A percentile compares a stretch with the other conserved stretches of the same genome.
These are phyloP conservation scores for Fistulifera solaris DNA, from an alignment of 108 stramenopile species.

Conservation along the genomic window DNA sequence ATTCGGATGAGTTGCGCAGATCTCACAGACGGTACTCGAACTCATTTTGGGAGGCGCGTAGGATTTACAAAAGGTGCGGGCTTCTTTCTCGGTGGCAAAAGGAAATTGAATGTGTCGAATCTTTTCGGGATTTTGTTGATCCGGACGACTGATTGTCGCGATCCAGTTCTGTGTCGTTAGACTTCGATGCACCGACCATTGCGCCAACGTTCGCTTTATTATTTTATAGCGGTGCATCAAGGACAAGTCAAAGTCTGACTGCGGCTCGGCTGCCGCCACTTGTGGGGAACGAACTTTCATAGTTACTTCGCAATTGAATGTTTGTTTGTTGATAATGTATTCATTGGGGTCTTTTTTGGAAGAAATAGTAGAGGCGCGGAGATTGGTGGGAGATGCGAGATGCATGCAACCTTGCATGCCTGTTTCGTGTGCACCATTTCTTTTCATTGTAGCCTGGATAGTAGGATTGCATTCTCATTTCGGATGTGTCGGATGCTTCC, in stretches of 20 bases:
- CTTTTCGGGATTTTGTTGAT: not conserved
- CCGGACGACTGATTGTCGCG: not conserved
- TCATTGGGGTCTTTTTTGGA: too few relatives aligned
- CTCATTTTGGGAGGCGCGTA: constrained; percentile 43
- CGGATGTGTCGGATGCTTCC: too few relatives aligned
- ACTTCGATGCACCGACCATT: not conserved
- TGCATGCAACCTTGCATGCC: too few relatives aligned
- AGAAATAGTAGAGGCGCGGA: too few relatives aligned
- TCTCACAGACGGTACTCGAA: not conserved
- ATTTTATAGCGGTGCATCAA: constrained; percentile 2
- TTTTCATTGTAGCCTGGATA: too few relatives aligned
- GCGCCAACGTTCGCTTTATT: not conserved
- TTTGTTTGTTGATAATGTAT: too few relatives aligned
- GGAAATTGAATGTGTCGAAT: constrained; percentile 18
- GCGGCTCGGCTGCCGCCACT: too few relatives aligned
- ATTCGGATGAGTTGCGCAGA: not conserved
- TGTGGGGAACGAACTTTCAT: too few relatives aligned
- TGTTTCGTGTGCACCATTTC: too few relatives aligned
- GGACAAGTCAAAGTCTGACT: constrained; percentile 2
- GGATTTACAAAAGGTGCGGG: constrained; percentile 28
- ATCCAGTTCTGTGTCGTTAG: constrained; percentile 3
- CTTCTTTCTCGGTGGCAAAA: constrained; percentile 34
- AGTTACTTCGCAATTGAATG: too few relatives aligned
- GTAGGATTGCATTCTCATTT: too few relatives aligned
- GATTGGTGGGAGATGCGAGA: too few relatives aligned